These are phyloP conservation scores for Solanum pinnatisectum DNA, from an alignment of 257 asterid genomes.

Conservation along the genomic window DNA sequence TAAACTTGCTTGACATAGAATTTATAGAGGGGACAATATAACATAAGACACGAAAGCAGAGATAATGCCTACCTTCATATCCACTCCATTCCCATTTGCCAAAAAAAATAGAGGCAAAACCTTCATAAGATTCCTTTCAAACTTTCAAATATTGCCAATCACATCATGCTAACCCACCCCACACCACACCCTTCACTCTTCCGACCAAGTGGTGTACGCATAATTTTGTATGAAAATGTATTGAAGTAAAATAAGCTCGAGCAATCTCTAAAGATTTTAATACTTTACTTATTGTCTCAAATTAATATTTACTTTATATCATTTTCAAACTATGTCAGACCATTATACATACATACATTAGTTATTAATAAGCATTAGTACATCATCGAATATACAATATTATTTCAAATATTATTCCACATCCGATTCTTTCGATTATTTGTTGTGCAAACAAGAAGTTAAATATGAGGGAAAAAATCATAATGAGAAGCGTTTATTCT, in stretches of 20 bases:
- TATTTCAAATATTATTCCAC: background rate
- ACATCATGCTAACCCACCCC: background rate
- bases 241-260: no score
- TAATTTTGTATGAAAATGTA: background rate
- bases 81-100: conserved; percentile 23
- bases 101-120: background rate
- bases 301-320: background rate
- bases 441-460: background rate
- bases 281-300: background rate
- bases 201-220: background rate
- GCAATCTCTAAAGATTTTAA: no score
- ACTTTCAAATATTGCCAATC: background rate
- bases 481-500: background rate
- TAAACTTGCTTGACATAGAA: background rate
- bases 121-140: background rate
- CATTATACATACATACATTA: background rate
- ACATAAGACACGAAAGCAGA: background rate
- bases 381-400: background rate
- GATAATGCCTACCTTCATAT: conserved; percentile 17
- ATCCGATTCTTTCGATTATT: background rate
- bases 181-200: background rate
- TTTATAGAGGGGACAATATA: background rate
- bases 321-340: background rate
- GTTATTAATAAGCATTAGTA: background rate
- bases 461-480: background rate